Percentiles rank a stretch among this genome's conserved stretches.
Evolutionary conservation across 1,284 basidiomycete genomes (phyloP).

Genomic region (Exobasidium rhododendri): DNA sequence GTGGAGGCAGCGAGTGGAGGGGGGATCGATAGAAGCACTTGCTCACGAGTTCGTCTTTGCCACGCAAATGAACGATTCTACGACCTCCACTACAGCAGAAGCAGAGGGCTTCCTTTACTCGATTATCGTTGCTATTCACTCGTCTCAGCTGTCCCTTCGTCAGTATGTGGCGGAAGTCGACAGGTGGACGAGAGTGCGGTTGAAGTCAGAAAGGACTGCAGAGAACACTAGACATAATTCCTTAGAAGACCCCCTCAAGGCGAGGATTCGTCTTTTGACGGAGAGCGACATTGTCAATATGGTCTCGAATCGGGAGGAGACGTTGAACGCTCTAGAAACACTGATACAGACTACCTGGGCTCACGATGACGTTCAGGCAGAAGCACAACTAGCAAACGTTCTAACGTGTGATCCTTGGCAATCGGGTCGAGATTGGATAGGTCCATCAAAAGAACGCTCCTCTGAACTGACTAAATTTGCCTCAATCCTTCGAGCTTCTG

Average conservation of each 20-base stretch:
- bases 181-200: background rate
- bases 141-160: background rate
- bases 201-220: background rate
- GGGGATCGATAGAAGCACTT: constrained; percentile 36
- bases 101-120: background rate
- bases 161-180: constrained; percentile 2
- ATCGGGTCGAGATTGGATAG: background rate
- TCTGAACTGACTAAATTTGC: background rate
- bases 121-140: constrained; percentile 6
- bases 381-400: background rate
- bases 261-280: background rate
- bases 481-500: background rate
- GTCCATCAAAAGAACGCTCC: background rate
- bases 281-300: background rate
- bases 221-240: background rate
- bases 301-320: background rate
- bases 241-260: background rate
- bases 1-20: constrained; percentile 40
- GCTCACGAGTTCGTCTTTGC: constrained; percentile 50
- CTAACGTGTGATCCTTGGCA: background rate
- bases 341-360: background rate
- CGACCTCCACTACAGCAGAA: background rate
- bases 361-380: background rate
- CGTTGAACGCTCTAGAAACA: background rate
- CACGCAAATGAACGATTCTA: constrained; percentile 26